Conservation (phyloP, 805 yeast genomes). For the Yamadazyma philogaea region DNA sequence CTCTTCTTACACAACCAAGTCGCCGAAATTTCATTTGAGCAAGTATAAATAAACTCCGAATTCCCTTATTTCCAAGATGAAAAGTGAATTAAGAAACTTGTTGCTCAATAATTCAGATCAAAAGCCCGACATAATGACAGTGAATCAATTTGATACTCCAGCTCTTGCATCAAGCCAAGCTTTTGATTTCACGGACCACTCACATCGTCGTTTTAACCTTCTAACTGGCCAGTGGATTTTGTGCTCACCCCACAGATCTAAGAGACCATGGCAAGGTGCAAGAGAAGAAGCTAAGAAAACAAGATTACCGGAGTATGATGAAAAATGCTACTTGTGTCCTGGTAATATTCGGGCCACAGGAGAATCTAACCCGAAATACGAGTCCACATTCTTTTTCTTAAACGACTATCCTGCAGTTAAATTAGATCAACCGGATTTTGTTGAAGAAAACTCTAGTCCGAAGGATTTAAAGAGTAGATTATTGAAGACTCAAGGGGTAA, state of each 20-base stretch:
- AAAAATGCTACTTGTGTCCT: conserved; percentile 69
- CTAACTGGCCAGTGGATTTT: conserved; percentile 65
- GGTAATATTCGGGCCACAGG: conserved; percentile 66
- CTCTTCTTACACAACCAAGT: too few relatives aligned
- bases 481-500: conserved; percentile 54
- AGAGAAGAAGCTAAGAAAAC: conserved; percentile 48
- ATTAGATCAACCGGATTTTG: conserved; percentile 50
- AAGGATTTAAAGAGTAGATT: conserved; percentile 38
- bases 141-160: conserved; percentile 1
- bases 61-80: conserved; percentile 12
- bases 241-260: conserved; percentile 74
- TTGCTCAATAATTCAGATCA: conserved; percentile 9
- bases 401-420: conserved; percentile 74
- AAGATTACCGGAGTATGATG: conserved; percentile 54
- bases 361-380: conserved; percentile 54
- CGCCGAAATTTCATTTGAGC: not conserved
- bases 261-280: conserved; percentile 81
- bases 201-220: conserved; percentile 71
- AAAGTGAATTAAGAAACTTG: conserved; percentile 15
- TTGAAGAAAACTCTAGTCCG: conserved; percentile 8
- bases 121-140: conserved; percentile 4
- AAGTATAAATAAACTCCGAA: conserved; percentile 7
- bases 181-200: conserved; percentile 53
- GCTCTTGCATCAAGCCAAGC: conserved; percentile 18
- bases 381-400: conserved; percentile 54